These are phyloP conservation scores for Podospora fimiseda DNA, from an alignment of 495 filamentous ascomycete species.

Conservation along the genomic window DNA sequence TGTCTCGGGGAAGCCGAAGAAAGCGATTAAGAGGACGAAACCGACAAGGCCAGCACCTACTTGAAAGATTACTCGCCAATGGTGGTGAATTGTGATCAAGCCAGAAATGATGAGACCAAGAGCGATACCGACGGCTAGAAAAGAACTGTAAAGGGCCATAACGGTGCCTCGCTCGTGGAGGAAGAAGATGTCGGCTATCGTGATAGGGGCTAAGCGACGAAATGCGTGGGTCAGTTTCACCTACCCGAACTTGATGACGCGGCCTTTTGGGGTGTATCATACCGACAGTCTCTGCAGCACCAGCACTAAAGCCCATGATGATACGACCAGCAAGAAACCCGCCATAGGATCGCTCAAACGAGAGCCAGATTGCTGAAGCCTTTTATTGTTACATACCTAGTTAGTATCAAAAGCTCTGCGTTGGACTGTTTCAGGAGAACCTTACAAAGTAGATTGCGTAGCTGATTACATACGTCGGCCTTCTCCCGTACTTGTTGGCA, in stretches of 20 bases:
- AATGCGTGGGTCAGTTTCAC: background rate
- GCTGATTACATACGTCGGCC: slow-evolving; percentile 46
- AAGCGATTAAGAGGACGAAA: slow-evolving; percentile 35
- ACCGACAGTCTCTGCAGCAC: slow-evolving; percentile 48
- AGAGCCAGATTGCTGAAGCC: slow-evolving; percentile 40
- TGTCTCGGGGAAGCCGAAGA: slow-evolving; percentile 52
- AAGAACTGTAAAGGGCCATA: slow-evolving; percentile 44
- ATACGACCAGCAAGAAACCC: slow-evolving; percentile 42
- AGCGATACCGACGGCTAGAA: slow-evolving; percentile 40
- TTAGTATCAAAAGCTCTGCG: background rate
- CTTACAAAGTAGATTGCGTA: slow-evolving; percentile 39
- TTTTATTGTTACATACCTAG: background rate
- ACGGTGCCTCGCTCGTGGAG: slow-evolving; percentile 50
- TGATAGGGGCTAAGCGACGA: slow-evolving; percentile 33
- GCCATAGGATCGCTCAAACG: slow-evolving; percentile 36
- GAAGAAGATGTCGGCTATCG: slow-evolving; percentile 53
- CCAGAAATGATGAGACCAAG: slow-evolving; percentile 45
- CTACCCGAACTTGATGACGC: background rate
- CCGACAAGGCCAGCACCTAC: slow-evolving; percentile 42
- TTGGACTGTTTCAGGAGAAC: too few species aligned
- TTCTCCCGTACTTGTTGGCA: slow-evolving; percentile 48
- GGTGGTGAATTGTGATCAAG: slow-evolving; percentile 42
- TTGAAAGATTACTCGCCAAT: slow-evolving; percentile 48
- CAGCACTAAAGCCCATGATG: slow-evolving; percentile 45
- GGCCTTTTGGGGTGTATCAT: background rate